These are phyloP conservation scores for Murraya koenigii DNA, from an alignment of 345 rosid species.

Conservation along the genomic window DNA sequence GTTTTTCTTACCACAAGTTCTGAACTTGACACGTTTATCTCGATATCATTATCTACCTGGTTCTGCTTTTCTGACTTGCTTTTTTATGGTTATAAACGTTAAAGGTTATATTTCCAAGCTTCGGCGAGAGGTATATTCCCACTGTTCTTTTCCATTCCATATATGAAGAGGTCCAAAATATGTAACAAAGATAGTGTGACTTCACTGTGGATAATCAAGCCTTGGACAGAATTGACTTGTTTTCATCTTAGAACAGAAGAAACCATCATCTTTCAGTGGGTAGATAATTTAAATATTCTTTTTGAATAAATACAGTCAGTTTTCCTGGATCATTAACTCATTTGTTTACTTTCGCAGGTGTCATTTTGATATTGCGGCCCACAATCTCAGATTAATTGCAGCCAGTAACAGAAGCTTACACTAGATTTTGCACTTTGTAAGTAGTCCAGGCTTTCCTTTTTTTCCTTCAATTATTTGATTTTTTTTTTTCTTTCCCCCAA, in stretches of 20 bases:
- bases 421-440: background rate
- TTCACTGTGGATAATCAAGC: background rate
- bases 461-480: background rate
- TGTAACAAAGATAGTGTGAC: conserved; percentile 35
- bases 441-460: background rate
- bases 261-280: background rate
- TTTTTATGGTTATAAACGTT: conserved; percentile 2
- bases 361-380: background rate
- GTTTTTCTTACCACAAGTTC: background rate
- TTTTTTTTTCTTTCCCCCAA: background rate
- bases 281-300: background rate
- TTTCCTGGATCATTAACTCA: background rate
- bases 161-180: conserved; percentile 59
- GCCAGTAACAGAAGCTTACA: background rate
- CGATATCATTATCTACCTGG: background rate
- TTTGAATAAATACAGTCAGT: background rate
- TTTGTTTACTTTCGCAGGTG: background rate
- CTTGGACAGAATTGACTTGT: background rate
- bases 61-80: conserved; percentile 3
- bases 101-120: conserved; percentile 87
- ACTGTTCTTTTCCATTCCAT: conserved; percentile 69
- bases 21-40: background rate
- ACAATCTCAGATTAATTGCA: background rate
- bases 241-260: background rate
- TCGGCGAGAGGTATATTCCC: conserved; percentile 78